Evolutionary conservation across 208 protist genomes (phyloP).

Genomic region (Acanthamoeba lenticulata): DNA sequence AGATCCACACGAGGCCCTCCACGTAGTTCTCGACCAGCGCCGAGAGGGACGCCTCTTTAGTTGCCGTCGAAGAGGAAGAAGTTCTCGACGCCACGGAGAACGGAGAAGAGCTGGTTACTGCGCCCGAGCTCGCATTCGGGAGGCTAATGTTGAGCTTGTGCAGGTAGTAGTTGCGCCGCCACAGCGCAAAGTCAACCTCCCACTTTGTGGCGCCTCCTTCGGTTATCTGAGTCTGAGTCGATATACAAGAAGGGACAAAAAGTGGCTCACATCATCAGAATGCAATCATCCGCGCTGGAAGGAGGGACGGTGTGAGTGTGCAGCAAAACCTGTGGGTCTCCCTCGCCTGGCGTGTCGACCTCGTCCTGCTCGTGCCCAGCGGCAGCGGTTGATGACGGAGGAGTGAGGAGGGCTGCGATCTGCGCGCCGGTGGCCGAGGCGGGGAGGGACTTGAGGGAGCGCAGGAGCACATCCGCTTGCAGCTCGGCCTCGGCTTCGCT

Average conservation of each 20-base stretch:
- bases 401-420: neutral
- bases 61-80: neutral
- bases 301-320: no score
- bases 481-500: neutral
- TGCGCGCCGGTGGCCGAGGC: neutral
- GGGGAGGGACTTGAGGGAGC: neutral
- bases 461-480: neutral
- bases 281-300: neutral
- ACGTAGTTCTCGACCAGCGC: slow-evolving; percentile 92
- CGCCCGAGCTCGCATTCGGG: neutral
- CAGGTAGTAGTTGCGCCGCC: slow-evolving; percentile 24
- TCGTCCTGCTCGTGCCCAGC: neutral
- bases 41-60: neutral
- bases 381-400: neutral
- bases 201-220: neutral
- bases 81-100: neutral
- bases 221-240: neutral
- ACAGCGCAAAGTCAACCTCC: neutral
- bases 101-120: neutral
- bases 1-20: slow-evolving; percentile 97
- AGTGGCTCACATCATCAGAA: neutral
- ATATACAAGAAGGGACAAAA: no score
- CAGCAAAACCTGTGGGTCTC: no score
- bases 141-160: neutral
- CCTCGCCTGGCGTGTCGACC: no score